Conservation (phyloP, 2,329 filamentous ascomycete genomes). For the Allantophomopsis lycopodina region DNA sequence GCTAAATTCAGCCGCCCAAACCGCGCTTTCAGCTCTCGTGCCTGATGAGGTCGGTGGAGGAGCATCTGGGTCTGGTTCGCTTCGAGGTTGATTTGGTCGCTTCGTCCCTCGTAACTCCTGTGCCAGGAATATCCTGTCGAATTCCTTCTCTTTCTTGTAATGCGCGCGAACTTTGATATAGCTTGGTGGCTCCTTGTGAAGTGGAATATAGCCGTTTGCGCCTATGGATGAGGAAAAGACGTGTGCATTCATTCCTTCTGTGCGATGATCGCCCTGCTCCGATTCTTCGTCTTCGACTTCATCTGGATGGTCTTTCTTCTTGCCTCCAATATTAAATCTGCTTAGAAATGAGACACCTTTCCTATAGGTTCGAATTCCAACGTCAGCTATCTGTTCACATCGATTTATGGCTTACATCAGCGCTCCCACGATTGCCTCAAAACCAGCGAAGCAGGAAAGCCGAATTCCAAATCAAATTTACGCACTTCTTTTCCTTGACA, state of each 20-base stretch:
- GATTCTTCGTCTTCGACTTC: conserved; percentile 48
- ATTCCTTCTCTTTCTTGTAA: conserved; percentile 70
- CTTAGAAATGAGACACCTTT: conserved; percentile 87
- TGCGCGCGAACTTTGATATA: conserved; percentile 79
- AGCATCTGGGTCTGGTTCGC: conserved; percentile 11
- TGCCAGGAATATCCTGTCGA: conserved; percentile 79
- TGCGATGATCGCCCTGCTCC: conserved; percentile 52
- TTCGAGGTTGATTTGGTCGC: conserved; percentile 17
- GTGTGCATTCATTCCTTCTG: conserved; percentile 70
- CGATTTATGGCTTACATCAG: too few relatives aligned
- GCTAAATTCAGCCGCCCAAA: conserved; percentile 91
- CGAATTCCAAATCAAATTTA: conserved; percentile 7
- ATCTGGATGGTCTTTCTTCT: conserved; percentile 50
- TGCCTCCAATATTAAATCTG: conserved; percentile 54
- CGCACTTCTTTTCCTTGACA: conserved; percentile 53
- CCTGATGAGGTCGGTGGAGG: neutral
- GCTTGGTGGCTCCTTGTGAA: conserved; percentile 75
- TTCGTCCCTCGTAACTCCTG: conserved; percentile 67
- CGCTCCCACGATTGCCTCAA: too few relatives aligned
- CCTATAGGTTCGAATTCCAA: conserved; percentile 27
- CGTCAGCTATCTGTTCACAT: too few relatives aligned
- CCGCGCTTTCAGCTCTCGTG: conserved; percentile 37
- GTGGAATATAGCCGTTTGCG: conserved; percentile 61
- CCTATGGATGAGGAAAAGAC: conserved; percentile 68
- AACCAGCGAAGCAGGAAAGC: too few relatives aligned